A percentile compares a stretch with the other conserved stretches of the same genome.
phyloP scores from a whole-genome alignment of 2,329 filamentous ascomycete genomes.

The Pestalotiopsis sp. region DNA sequence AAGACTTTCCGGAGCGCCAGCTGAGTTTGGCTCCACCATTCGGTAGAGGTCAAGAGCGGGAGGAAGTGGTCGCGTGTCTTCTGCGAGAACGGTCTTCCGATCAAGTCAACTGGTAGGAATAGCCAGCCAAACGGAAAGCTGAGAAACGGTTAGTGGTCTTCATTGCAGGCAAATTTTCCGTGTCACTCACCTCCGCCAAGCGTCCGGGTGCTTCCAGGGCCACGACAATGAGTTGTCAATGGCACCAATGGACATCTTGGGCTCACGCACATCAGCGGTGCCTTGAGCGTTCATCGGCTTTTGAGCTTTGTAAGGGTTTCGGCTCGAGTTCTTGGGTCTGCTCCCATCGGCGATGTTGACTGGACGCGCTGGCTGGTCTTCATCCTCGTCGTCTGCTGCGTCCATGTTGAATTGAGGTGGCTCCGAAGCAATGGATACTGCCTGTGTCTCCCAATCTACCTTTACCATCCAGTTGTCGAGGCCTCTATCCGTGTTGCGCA shows the following conservation, averaged over 20 bases:
- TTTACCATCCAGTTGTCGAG: slow-evolving; percentile 99
- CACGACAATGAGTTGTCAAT: slow-evolving; percentile 98
- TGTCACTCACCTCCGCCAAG: slow-evolving; percentile 61
- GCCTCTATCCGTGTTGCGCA: slow-evolving; percentile 96
- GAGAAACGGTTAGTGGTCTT: slow-evolving; percentile 3
- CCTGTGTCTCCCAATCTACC: slow-evolving; percentile 82
- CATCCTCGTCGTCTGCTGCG: slow-evolving; percentile 44
- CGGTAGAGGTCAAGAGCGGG: slow-evolving; percentile 89
- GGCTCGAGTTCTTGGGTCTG: slow-evolving; percentile 43
- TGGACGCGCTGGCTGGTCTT: slow-evolving; percentile 58
- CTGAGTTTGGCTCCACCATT: slow-evolving; percentile 97
- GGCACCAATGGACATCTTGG: slow-evolving; percentile 79
- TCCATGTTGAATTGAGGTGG: slow-evolving; percentile 71
- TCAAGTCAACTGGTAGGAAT: slow-evolving; percentile 93
- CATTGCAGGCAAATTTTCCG: background rate
- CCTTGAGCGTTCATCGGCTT: slow-evolving; percentile 82
- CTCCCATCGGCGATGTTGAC: slow-evolving; percentile 52
- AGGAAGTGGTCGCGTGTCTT: slow-evolving; percentile 93
- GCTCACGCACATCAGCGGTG: slow-evolving; percentile 47
- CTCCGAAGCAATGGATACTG: slow-evolving; percentile 85
- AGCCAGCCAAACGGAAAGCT: slow-evolving; percentile 99
- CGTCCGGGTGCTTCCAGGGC: slow-evolving; percentile 99
- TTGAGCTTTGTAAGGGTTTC: slow-evolving; percentile 74
- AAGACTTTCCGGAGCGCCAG: slow-evolving; percentile 85
- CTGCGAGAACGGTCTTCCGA: slow-evolving; percentile 93